A percentile compares a stretch with the other conserved stretches of the same genome.
Evolutionary conservation across 345 rosid species (phyloP).

Genomic region (Gossypium rotundifolium): DNA sequence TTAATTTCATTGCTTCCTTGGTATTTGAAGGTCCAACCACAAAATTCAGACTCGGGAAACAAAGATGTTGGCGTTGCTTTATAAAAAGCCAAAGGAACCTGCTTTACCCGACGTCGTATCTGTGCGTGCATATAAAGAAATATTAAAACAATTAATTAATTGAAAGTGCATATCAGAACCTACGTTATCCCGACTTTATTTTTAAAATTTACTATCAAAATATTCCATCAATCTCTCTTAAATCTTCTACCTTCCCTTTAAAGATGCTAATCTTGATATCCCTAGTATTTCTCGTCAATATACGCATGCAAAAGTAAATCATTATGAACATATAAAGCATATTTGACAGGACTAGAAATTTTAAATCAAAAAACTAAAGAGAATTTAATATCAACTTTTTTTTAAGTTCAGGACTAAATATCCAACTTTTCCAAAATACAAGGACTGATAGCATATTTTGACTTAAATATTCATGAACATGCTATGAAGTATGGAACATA

Average conservation of each 20-base stretch:
- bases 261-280: too few species aligned
- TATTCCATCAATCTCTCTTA: too few species aligned
- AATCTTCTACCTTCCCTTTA: too few species aligned
- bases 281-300: too few species aligned
- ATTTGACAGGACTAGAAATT: neutral
- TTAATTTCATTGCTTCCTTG: conserved; percentile 13
- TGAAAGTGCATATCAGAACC: neutral
- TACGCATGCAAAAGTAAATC: neutral
- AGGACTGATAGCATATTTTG: neutral
- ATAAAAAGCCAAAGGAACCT: conserved; percentile 83
- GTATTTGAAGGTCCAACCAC: conserved; percentile 67
- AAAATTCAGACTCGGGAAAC: conserved; percentile 68
- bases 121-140: conserved; percentile 18
- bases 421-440: neutral
- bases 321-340: neutral
- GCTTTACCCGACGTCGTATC: conserved; percentile 80
- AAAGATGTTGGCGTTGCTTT: conserved; percentile 50
- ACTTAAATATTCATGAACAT: neutral
- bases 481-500: neutral
- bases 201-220: neutral
- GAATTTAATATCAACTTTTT: neutral
- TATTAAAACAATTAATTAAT: neutral
- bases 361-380: neutral
- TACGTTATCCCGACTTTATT: neutral
- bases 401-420: neutral